A percentile compares a stretch with the other conserved stretches of the same genome.
These are phyloP conservation scores for Leptographium radiaticola DNA, from an alignment of 2,329 filamentous ascomycete species.

Conservation along the genomic window DNA sequence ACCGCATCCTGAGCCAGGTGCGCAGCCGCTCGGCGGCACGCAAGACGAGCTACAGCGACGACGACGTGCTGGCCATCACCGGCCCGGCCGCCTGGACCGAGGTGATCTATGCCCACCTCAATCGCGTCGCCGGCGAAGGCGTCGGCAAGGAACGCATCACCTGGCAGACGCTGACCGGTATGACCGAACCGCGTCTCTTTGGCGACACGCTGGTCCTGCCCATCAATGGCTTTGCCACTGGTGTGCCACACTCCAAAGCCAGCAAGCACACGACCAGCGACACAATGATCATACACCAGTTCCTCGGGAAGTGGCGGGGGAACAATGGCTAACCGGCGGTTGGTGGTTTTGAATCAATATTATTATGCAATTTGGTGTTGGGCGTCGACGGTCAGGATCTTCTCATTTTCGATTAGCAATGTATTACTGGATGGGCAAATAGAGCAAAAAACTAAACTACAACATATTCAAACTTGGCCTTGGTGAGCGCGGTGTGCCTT, in stretches of 20 bases:
- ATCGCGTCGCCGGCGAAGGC: constrained; percentile 9
- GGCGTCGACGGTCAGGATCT: no score
- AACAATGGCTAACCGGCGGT: neutral
- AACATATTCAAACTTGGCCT: no score
- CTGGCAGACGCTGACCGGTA: constrained; percentile 8
- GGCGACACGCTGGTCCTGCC: constrained; percentile 14
- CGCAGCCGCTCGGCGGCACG: neutral
- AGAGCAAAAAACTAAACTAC: no score
- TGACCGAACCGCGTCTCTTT: constrained; percentile 11
- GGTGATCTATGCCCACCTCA: constrained; percentile 17
- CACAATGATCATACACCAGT: constrained; percentile 9
- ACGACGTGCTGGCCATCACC: constrained; percentile 18
- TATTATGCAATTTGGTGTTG: no score
- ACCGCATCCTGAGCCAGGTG: constrained; percentile 12
- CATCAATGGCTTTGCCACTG: constrained; percentile 13
- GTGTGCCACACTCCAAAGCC: constrained; percentile 11
- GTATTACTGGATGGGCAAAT: no score
- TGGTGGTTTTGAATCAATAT: no score
- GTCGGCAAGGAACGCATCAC: constrained; percentile 7
- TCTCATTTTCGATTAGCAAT: no score
- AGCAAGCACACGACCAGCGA: neutral
- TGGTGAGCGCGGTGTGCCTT: no score
- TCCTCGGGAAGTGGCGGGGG: constrained; percentile 8
- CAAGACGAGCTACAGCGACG: constrained; percentile 9
- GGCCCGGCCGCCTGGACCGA: constrained; percentile 21